Percentiles rank a stretch among this genome's conserved stretches.
phyloP scores from a whole-genome alignment of 2,329 filamentous ascomycete species.

The Cercospora berteroae region DNA sequence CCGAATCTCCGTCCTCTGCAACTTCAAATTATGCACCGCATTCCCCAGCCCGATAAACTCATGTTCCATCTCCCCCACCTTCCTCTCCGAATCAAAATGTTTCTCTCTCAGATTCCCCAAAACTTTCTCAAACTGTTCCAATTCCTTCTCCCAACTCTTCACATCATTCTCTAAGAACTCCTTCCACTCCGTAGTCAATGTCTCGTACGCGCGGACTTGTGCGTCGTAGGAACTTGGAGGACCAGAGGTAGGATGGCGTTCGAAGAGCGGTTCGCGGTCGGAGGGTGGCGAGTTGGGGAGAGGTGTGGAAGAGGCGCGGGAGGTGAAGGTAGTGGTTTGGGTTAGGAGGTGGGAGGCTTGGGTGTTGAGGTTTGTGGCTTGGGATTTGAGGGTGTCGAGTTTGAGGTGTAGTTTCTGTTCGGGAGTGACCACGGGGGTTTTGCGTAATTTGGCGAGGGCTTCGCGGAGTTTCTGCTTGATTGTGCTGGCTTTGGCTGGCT shows the following conservation, averaged over 20 bases:
- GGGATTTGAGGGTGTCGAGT: slow-evolving; percentile 12
- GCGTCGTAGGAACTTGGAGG: slow-evolving; percentile 17
- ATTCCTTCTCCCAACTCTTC: slow-evolving; percentile 8
- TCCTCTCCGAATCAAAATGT: slow-evolving; percentile 8
- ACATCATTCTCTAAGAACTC: slow-evolving; percentile 10
- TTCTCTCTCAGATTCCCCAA: slow-evolving; percentile 13
- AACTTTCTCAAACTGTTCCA: slow-evolving; percentile 11
- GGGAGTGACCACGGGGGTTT: slow-evolving; percentile 7
- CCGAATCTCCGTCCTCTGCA: slow-evolving; percentile 8
- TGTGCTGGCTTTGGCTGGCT: neutral
- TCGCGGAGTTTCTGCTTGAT: slow-evolving; percentile 6
- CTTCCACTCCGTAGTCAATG: slow-evolving; percentile 13
- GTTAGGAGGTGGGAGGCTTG: slow-evolving; percentile 5
- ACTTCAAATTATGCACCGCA: slow-evolving; percentile 17
- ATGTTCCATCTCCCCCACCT: slow-evolving; percentile 12
- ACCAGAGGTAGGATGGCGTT: neutral
- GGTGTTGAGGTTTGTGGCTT: slow-evolving; percentile 11
- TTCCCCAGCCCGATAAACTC: slow-evolving; percentile 18
- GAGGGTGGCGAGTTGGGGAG: slow-evolving; percentile 12
- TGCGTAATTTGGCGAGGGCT: slow-evolving; percentile 9
- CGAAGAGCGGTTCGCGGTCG: slow-evolving; percentile 17
- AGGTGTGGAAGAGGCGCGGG: slow-evolving; percentile 8
- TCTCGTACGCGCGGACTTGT: slow-evolving; percentile 9
- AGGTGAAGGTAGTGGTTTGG: slow-evolving; percentile 3
- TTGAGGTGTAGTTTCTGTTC: slow-evolving; percentile 14